These are phyloP conservation scores for Pseudognaphalium luteoalbum DNA, from an alignment of 129 eudicot species.

Conservation along the genomic window DNA sequence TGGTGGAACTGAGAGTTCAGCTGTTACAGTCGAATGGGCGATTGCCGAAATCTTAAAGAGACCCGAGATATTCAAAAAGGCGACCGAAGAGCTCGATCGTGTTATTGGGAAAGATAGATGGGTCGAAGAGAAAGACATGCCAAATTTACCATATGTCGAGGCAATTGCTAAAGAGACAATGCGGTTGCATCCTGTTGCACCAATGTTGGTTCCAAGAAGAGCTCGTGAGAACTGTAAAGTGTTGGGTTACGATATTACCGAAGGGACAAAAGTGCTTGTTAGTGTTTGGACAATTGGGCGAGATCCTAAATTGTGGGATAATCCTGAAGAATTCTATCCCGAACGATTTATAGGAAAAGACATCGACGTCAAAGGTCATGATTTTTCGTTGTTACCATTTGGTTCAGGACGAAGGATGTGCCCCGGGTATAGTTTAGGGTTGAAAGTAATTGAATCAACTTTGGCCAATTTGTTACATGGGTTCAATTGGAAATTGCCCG, in stretches of 20 bases:
- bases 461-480: conserved; percentile 64
- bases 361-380: conserved; percentile 44
- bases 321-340: conserved; percentile 45
- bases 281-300: conserved; percentile 53
- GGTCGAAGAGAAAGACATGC: conserved; percentile 47
- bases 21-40: conserved; percentile 50
- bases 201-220: conserved; percentile 40
- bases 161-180: conserved; percentile 44
- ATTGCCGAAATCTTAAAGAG: conserved; percentile 36
- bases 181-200: conserved; percentile 48
- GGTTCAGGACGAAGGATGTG: conserved; percentile 60
- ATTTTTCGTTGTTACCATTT: conserved; percentile 48
- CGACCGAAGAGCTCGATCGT: conserved; percentile 44
- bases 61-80: conserved; percentile 42
- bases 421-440: conserved; percentile 44
- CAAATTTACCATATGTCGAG: conserved; percentile 36
- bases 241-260: conserved; percentile 39
- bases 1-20: conserved; percentile 51
- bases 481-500: conserved; percentile 48
- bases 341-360: conserved; percentile 47
- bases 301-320: conserved; percentile 50
- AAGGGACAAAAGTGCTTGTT: conserved; percentile 43
- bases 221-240: conserved; percentile 47
- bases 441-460: conserved; percentile 49
- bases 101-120: conserved; percentile 35